Evolutionary conservation across 768 basidiomycete species (phyloP), one percentile per base, ranked within the genome.

Genomic region (Pilatotrama ljubarskyi): DNA sequence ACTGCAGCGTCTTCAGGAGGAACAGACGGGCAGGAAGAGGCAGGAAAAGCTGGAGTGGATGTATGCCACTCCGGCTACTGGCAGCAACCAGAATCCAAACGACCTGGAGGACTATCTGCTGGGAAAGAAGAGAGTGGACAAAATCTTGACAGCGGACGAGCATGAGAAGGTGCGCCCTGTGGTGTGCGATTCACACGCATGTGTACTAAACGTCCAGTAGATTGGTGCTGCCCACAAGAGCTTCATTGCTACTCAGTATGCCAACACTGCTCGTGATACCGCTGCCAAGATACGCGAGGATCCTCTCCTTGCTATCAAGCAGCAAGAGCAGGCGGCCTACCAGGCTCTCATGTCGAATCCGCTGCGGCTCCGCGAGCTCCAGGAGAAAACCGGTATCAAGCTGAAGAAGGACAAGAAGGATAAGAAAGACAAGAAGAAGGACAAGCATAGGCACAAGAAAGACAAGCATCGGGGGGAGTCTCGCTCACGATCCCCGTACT

Each of bases 41-140:
- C 85, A 89, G 51, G 95, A 98, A 75, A 94, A 94, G 71, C 73
- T 99, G 49, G 97, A 99, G 72, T 99, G 97, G 97, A 96, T 99
- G 93, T 99, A 98, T 77, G 80, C 96, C n/a, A 97, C 96, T 1
- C 97, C 97, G 4, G 93, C 94, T 0, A 87, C 90, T 3, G 95
- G 95, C n/a, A 88, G 81, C 61, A 88, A 78, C 53, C 85, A 90
- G 66, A 95, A 94, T 70, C 73, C 89, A 32, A 96, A 94, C 66
- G 96, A 98, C 62, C 74, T 98, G 65, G 97, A 99, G 77, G 94
- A 95, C 67, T 99, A 99, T 73, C 77, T 99, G 1, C 81, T 99
- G 29, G 97, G 97, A 24, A 98, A 98, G 84, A 97, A 95, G 77
- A 79, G 97, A 61, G 96, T 99, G 1, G 97, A 99, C 73, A 95